These are phyloP conservation scores for Gliomastix tumulicola DNA, from an alignment of 2,329 filamentous ascomycete species.

Conservation along the genomic window DNA sequence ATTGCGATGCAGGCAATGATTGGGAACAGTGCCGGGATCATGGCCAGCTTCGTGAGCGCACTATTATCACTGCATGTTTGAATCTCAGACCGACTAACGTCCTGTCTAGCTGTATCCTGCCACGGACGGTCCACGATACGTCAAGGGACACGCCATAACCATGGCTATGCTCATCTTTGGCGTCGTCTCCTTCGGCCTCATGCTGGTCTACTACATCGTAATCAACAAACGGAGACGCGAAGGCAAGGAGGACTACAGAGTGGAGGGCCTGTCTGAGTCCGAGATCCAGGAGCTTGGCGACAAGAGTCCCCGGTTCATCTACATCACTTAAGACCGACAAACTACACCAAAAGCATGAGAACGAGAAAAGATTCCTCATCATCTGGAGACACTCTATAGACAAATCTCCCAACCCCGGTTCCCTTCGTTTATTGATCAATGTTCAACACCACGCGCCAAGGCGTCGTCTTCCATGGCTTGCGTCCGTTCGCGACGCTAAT, in stretches of 20 bases:
- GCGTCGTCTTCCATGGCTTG: too few species aligned
- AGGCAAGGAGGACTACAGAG: conserved; percentile 29
- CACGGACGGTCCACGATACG: not conserved
- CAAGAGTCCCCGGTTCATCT: conserved; percentile 23
- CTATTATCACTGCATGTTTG: too few species aligned
- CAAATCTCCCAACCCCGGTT: too few species aligned
- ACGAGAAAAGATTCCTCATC: too few species aligned
- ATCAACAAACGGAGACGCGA: conserved; percentile 25
- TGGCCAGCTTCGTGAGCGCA: conserved; percentile 9
- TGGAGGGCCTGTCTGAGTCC: conserved; percentile 29
- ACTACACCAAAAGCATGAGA: too few species aligned
- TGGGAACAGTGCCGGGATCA: conserved; percentile 1
- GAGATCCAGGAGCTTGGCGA: conserved; percentile 35
- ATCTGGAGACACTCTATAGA: too few species aligned
- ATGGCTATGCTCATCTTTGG: conserved; percentile 28
- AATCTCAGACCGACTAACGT: too few species aligned
- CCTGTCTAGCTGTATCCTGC: not conserved
- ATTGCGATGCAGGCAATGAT: not conserved
- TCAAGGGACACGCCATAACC: conserved; percentile 28
- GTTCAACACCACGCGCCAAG: too few species aligned
- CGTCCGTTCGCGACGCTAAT: too few species aligned
- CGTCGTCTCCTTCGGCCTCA: conserved; percentile 14
- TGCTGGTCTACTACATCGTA: conserved; percentile 18
- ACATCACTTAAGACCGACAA: conserved; percentile 13
- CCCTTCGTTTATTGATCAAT: too few species aligned